phyloP scores from a whole-genome alignment of 805 yeast genomes.

The Barnettozyma salicaria region DNA sequence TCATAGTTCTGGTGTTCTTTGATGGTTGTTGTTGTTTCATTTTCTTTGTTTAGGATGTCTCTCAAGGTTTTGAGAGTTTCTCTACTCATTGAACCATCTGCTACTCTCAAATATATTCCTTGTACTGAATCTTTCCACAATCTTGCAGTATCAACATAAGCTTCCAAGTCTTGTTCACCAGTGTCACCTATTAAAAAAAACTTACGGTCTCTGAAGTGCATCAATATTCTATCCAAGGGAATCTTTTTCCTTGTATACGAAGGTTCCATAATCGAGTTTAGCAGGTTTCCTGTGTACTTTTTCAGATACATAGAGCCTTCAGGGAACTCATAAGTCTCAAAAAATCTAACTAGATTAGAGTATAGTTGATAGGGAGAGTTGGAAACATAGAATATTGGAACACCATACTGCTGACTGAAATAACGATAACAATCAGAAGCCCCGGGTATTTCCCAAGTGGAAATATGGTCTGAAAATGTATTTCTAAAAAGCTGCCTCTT shows the following conservation, averaged over 20 bases:
- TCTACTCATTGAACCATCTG: slow-evolving; percentile 61
- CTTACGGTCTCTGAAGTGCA: slow-evolving; percentile 70
- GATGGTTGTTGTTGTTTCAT: slow-evolving; percentile 22
- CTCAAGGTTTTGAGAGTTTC: slow-evolving; percentile 23
- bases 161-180: slow-evolving; percentile 93
- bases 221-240: slow-evolving; percentile 53
- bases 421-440: slow-evolving; percentile 65
- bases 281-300: slow-evolving; percentile 75
- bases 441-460: slow-evolving; percentile 67
- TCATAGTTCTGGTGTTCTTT: slow-evolving; percentile 24
- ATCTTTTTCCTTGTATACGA: slow-evolving; percentile 73
- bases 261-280: slow-evolving; percentile 81
- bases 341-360: slow-evolving; percentile 38
- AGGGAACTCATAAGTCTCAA: slow-evolving; percentile 56
- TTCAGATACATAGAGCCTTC: slow-evolving; percentile 80
- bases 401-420: slow-evolving; percentile 36
- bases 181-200: slow-evolving; percentile 91
- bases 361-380: slow-evolving; percentile 92
- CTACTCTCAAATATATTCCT: slow-evolving; percentile 78
- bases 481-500: slow-evolving; percentile 77
- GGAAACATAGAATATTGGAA: slow-evolving; percentile 86
- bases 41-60: slow-evolving; percentile 22
- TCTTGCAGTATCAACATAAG: slow-evolving; percentile 67
- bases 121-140: slow-evolving; percentile 55
- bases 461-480: slow-evolving; percentile 60